phyloP scores from a whole-genome alignment of 2,329 filamentous ascomycete genomes.

The Immersiporthe knoxdaviesiana region DNA sequence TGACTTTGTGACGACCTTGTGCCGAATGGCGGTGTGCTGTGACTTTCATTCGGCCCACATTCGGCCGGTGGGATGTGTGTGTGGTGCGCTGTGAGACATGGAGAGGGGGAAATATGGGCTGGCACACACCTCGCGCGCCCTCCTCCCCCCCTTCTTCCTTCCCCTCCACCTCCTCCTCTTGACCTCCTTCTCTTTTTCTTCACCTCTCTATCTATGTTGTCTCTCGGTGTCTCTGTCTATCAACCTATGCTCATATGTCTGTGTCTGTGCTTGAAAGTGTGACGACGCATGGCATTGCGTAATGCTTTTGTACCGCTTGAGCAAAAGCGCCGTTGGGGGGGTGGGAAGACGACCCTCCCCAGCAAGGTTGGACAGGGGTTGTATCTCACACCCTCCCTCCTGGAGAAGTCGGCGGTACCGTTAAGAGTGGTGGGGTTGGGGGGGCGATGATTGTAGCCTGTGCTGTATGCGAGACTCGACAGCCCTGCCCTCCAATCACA shows the following conservation, averaged over 20 bases:
- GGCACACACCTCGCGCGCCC: not conserved
- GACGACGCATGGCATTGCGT: constrained; percentile 9
- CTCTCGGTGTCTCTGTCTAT: not conserved
- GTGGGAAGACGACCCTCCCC: not conserved
- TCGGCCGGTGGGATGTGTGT: not conserved
- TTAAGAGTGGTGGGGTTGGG: not conserved
- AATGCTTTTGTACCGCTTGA: constrained; percentile 6
- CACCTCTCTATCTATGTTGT: not conserved
- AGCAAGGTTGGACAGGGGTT: not conserved
- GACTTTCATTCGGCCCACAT: not conserved
- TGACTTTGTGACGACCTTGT: not conserved
- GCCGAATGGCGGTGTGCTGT: constrained; percentile 10
- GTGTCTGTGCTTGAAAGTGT: not conserved
- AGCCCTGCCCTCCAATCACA: not conserved
- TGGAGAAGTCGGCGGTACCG: not conserved
- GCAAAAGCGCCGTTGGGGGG: not conserved
- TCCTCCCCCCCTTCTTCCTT: too few relatives aligned
- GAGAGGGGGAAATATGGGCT: not conserved
- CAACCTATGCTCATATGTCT: not conserved
- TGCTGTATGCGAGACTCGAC: constrained; percentile 7
- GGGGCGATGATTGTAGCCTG: not conserved
- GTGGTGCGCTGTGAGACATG: not conserved
- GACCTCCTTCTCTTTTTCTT: not conserved
- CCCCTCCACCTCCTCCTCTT: not conserved
- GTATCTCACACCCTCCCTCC: not conserved